Evolutionary conservation across 805 yeast genomes (phyloP).

Genomic region (Candida adriatica): DNA sequence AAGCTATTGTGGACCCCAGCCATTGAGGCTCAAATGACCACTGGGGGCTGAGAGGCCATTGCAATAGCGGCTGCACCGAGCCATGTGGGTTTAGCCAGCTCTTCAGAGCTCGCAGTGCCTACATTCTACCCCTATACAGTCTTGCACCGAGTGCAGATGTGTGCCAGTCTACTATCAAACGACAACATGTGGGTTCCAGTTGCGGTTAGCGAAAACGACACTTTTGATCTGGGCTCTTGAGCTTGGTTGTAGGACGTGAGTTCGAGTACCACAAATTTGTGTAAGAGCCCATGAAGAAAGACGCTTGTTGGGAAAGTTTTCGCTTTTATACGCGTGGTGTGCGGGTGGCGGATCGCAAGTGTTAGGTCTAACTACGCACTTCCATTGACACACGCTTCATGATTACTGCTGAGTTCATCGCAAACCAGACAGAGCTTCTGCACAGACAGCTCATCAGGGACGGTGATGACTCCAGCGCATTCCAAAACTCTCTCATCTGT

Average conservation of each 20-base stretch:
- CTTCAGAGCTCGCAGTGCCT: too few relatives aligned
- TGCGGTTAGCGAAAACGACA: conserved; percentile 30
- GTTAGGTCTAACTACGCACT: too few relatives aligned
- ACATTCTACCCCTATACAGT: too few relatives aligned
- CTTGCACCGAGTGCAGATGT: conserved; percentile 10
- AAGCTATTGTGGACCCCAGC: too few relatives aligned
- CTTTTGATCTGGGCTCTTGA: conserved; percentile 11
- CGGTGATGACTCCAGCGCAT: conserved; percentile 7
- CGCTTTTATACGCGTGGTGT: too few relatives aligned
- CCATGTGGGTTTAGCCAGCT: too few relatives aligned
- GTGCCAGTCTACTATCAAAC: conserved; percentile 29
- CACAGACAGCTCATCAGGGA: not conserved
- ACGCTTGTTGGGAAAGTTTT: too few relatives aligned
- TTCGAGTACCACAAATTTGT: conserved; percentile 11
- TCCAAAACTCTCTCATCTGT: conserved; percentile 10
- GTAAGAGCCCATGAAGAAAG: conserved; percentile 7
- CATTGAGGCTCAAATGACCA: too few relatives aligned
- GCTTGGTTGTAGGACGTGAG: conserved; percentile 11
- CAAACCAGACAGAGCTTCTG: conserved; percentile 2
- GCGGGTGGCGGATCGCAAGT: conserved; percentile 1
- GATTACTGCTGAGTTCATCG: conserved; percentile 3
- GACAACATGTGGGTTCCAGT: conserved; percentile 26
- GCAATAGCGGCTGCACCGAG: too few relatives aligned
- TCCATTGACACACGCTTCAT: not conserved
- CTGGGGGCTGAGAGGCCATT: too few relatives aligned